phyloP scores from a whole-genome alignment of 345 rosid species.

The Corymbia maculata region DNA sequence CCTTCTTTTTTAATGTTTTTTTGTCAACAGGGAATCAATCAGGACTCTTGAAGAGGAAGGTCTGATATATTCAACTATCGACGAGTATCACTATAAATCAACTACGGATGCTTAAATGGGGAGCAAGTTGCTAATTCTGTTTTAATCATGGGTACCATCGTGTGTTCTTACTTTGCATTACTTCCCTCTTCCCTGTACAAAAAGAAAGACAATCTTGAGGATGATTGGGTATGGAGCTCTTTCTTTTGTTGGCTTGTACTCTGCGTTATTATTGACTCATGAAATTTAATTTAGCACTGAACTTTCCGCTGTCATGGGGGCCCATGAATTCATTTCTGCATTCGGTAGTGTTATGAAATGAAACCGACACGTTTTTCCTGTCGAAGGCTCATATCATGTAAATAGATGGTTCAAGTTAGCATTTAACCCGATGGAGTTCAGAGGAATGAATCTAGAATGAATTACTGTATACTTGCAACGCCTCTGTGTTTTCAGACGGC shows the following conservation, averaged over 20 bases:
- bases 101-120: constrained; percentile 23
- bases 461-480: background rate
- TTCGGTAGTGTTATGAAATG: background rate
- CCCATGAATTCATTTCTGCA: background rate
- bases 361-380: background rate
- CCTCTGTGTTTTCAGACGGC: background rate
- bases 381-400: background rate
- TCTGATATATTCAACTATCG: constrained; percentile 82
- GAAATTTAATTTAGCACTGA: background rate
- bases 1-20: background rate
- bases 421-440: background rate
- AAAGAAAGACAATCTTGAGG: background rate
- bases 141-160: background rate
- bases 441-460: background rate
- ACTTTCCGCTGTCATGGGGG: background rate
- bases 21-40: constrained; percentile 45
- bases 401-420: background rate
- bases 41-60: constrained; percentile 85
- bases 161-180: background rate
- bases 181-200: background rate
- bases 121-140: background rate
- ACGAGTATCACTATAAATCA: constrained; percentile 88
- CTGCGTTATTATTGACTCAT: background rate
- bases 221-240: background rate
- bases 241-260: background rate